phyloP scores from a whole-genome alignment of 2,329 filamentous ascomycete species.

The Aspergillus ochraceus region DNA sequence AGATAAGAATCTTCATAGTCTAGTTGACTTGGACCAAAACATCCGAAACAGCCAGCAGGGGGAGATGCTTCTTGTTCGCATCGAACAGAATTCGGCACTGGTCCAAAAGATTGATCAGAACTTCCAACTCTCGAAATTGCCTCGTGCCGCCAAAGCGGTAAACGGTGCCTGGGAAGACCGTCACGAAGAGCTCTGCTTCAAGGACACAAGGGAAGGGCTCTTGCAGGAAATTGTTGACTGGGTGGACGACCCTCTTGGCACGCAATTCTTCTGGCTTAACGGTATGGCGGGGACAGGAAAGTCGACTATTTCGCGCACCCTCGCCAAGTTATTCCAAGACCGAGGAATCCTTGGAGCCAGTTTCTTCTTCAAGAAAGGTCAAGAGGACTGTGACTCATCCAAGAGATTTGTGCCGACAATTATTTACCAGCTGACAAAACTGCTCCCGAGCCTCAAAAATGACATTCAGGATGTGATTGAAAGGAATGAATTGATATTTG shows the following conservation, averaged over 20 bases:
- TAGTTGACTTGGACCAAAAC: too few relatives aligned
- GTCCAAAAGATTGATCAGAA: too few relatives aligned
- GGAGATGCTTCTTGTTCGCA: too few relatives aligned
- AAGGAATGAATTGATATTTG: slow-evolving; percentile 24
- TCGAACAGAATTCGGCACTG: too few relatives aligned
- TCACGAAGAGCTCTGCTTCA: not conserved
- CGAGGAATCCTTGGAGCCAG: slow-evolving; percentile 19
- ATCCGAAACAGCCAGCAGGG: too few relatives aligned
- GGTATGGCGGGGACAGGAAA: slow-evolving; percentile 38
- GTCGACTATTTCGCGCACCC: slow-evolving; percentile 32
- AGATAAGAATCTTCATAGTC: too few relatives aligned
- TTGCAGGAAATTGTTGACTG: not conserved
- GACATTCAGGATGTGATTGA: slow-evolving; percentile 21
- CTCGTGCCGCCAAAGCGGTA: too few relatives aligned
- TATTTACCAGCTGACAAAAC: slow-evolving; percentile 27
- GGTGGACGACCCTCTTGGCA: slow-evolving; percentile 1
- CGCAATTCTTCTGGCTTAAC: slow-evolving; percentile 39
- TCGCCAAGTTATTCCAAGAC: slow-evolving; percentile 26
- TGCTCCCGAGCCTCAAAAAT: slow-evolving; percentile 27
- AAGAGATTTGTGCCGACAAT: slow-evolving; percentile 42
- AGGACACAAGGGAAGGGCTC: not conserved
- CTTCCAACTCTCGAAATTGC: too few relatives aligned
- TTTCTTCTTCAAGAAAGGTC: slow-evolving; percentile 50
- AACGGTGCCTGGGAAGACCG: too few relatives aligned
- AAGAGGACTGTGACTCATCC: slow-evolving; percentile 38